phyloP scores from a whole-genome alignment of 495 filamentous ascomycete genomes.

The Penicillium turbatum region DNA sequence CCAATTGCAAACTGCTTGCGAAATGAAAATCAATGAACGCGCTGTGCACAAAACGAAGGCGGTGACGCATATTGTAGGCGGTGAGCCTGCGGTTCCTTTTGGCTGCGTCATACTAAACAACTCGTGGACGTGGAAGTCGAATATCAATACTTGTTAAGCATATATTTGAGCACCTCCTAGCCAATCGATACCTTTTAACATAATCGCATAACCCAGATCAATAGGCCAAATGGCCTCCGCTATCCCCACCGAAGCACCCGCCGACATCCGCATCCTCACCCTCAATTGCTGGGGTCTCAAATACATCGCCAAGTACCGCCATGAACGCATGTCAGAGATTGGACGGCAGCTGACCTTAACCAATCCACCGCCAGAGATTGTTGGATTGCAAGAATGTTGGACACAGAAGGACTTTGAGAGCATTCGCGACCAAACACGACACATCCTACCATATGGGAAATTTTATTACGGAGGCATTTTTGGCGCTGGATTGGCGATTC shows the following conservation, averaged over 20 bases:
- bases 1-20: not conserved
- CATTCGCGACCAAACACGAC: conserved; percentile 68
- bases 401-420: conserved; percentile 82
- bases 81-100: not conserved
- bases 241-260: conserved; percentile 24
- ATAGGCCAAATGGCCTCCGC: conserved; percentile 18
- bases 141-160: not conserved
- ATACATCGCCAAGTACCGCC: conserved; percentile 73
- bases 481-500: conserved; percentile 82
- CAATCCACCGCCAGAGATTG: conserved; percentile 72
- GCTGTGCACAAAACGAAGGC: conserved; percentile 14
- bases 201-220: not conserved
- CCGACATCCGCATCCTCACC: conserved; percentile 66
- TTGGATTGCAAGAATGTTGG: conserved; percentile 95
- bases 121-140: not conserved
- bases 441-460: conserved; percentile 87
- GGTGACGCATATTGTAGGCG: conserved; percentile 1
- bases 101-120: conserved; percentile 6
- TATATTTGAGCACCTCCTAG: not conserved
- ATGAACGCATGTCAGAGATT: conserved; percentile 78
- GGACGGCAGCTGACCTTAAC: conserved; percentile 66
- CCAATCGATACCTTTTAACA: not conserved
- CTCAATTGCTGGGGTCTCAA: conserved; percentile 98
- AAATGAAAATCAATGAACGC: conserved; percentile 15
- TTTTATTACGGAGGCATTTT: conserved; percentile 89